These are phyloP conservation scores for Biscutella laevigata DNA, from an alignment of 441 rosid genomes.

Conservation along the genomic window DNA sequence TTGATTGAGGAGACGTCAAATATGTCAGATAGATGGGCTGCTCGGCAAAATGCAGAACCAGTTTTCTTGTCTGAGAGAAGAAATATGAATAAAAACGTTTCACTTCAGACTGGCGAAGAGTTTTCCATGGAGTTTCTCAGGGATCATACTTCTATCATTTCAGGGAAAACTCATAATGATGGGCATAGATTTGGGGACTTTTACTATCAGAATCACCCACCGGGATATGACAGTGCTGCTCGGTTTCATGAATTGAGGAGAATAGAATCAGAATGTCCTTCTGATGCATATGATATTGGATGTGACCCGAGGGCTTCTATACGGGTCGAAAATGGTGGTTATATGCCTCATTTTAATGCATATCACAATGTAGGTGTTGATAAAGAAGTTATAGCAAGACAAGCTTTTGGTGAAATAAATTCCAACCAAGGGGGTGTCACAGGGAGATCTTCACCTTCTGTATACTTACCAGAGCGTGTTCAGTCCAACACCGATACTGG, in stretches of 20 bases:
- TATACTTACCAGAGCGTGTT: slow-evolving; percentile 24
- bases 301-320: slow-evolving; percentile 31
- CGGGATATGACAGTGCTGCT: slow-evolving; percentile 38
- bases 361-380: slow-evolving; percentile 33
- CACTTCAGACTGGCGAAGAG: slow-evolving; percentile 60
- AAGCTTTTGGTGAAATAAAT: slow-evolving; percentile 38
- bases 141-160: slow-evolving; percentile 29
- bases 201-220: slow-evolving; percentile 31
- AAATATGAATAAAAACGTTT: slow-evolving; percentile 34
- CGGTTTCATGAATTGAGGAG: slow-evolving; percentile 47
- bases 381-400: slow-evolving; percentile 27
- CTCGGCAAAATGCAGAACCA: slow-evolving; percentile 27
- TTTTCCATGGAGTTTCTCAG: slow-evolving; percentile 57
- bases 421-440: slow-evolving; percentile 27
- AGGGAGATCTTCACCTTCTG: slow-evolving; percentile 25
- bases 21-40: slow-evolving; percentile 28
- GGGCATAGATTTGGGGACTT: slow-evolving; percentile 22
- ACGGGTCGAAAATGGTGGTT: slow-evolving; percentile 34
- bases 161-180: slow-evolving; percentile 19
- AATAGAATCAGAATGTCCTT: slow-evolving; percentile 44
- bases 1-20: slow-evolving; percentile 30
- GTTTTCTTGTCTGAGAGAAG: slow-evolving; percentile 21
- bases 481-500: slow-evolving; percentile 26
- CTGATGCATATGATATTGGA: slow-evolving; percentile 39
- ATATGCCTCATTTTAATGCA: slow-evolving; percentile 30